A percentile compares a stretch with the other conserved stretches of the same genome.
These are phyloP conservation scores for Fusarium subglutinans DNA, from an alignment of 2,329 filamentous ascomycete species.

Conservation along the genomic window DNA sequence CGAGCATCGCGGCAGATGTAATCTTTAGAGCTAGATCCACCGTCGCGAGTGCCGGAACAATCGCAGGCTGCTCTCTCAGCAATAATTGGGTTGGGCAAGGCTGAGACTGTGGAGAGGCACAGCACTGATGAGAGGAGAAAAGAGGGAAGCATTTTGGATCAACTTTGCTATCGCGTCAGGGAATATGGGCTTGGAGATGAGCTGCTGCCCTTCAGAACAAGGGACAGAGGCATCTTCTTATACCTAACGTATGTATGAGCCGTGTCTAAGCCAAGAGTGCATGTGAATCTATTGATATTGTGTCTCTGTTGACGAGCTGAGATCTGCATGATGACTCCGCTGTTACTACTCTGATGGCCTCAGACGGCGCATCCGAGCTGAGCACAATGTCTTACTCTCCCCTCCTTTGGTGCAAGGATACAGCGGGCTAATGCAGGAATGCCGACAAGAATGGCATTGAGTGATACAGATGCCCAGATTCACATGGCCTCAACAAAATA, in stretches of 20 bases:
- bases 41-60: slow-evolving; percentile 36
- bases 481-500: background rate
- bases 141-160: slow-evolving; percentile 27
- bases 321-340: slow-evolving; percentile 10
- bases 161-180: background rate
- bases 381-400: slow-evolving; percentile 10
- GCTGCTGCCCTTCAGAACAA: background rate
- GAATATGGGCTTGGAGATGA: too few relatives aligned
- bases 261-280: background rate
- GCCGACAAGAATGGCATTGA: background rate
- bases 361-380: slow-evolving; percentile 3
- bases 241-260: background rate
- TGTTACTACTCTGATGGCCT: background rate
- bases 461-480: background rate
- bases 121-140: slow-evolving; percentile 23
- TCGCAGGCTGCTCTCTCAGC: slow-evolving; percentile 25
- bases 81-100: slow-evolving; percentile 11
- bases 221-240: background rate
- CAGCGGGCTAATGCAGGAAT: slow-evolving; percentile 1
- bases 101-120: slow-evolving; percentile 26
- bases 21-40: slow-evolving; percentile 6
- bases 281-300: background rate
- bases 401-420: background rate
- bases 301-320: background rate
- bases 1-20: slow-evolving; percentile 51